These are phyloP conservation scores for Leersia perrieri DNA, from an alignment of 176 grass and related monocot genomes.

Conservation along the genomic window DNA sequence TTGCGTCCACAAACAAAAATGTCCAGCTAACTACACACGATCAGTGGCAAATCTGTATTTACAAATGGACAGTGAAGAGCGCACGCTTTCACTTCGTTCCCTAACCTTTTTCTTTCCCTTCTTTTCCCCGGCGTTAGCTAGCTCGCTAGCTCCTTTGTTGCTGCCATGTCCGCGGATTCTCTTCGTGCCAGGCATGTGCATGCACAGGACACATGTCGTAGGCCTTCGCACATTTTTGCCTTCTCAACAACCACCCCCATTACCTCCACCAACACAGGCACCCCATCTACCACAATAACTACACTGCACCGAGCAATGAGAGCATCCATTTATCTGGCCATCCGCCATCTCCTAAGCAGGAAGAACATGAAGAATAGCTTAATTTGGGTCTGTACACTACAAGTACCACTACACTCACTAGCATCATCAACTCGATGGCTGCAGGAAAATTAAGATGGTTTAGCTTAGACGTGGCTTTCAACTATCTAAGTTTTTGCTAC, in stretches of 20 bases:
- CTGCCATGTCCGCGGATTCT: neutral
- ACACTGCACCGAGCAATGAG: conserved; percentile 17
- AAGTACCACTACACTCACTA: neutral
- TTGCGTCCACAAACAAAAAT: conserved; percentile 19
- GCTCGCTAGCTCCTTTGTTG: neutral
- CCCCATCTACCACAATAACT: conserved; percentile 46
- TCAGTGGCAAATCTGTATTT: conserved; percentile 23
- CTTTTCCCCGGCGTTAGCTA: neutral
- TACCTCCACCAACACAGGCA: conserved; percentile 40
- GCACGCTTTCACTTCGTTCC: conserved; percentile 29
- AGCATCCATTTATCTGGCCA: neutral
- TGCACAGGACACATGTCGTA: conserved; percentile 17
- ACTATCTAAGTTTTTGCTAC: neutral
- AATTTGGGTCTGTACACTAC: neutral
- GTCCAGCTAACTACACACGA: conserved; percentile 18
- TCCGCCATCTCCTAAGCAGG: neutral
- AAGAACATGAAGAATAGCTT: neutral
- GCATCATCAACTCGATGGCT: neutral
- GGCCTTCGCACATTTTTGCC: conserved; percentile 5
- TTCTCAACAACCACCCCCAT: conserved; percentile 49
- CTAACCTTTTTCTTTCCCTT: neutral
- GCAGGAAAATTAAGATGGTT: neutral
- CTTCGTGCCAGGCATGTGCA: conserved; percentile 26
- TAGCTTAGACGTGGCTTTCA: neutral
- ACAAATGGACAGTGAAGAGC: conserved; percentile 13